Evolutionary conservation across 202 grass and related monocot species (phyloP).

Genomic region (Hordeum pubiflorum): DNA sequence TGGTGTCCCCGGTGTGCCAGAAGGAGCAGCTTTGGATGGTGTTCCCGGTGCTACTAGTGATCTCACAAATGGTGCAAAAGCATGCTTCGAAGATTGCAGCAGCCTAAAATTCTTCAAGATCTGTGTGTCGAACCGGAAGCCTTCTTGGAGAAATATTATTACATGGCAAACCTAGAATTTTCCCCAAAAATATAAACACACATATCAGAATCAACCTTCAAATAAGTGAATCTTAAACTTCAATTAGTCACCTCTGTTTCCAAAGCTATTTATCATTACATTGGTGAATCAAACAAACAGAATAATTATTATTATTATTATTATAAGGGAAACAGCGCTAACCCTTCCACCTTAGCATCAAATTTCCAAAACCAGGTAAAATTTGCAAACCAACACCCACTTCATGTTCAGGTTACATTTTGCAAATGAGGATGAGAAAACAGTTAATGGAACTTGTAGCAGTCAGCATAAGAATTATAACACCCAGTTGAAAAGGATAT

Average conservation of each 20-base stretch:
- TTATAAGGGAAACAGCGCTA: neutral
- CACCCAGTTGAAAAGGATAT: neutral
- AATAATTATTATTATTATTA: neutral
- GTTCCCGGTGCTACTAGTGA: constrained; percentile 41
- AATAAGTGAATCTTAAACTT: constrained; percentile 17
- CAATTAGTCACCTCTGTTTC: neutral
- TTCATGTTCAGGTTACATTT: neutral
- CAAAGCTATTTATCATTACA: neutral
- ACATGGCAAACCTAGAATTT: constrained; percentile 77
- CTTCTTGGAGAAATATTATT: constrained; percentile 84
- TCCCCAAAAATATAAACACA: neutral
- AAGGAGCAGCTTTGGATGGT: constrained; percentile 29
- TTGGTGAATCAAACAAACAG: neutral
- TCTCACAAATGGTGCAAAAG: constrained; percentile 54
- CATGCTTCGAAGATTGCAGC: constrained; percentile 84
- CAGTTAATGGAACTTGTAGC: neutral
- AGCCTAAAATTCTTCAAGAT: constrained; percentile 68
- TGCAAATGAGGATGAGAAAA: neutral
- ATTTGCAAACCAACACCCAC: neutral
- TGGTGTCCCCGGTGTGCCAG: constrained; percentile 29
- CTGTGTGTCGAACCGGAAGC: constrained; percentile 57
- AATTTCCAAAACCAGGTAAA: neutral
- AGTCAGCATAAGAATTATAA: neutral
- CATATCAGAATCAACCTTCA: constrained; percentile 19
- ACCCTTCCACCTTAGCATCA: neutral